Evolutionary conservation across 169 alveolate species (phyloP), one percentile per base, ranked within the genome.

Genomic region (Miamiensis avidus): DNA sequence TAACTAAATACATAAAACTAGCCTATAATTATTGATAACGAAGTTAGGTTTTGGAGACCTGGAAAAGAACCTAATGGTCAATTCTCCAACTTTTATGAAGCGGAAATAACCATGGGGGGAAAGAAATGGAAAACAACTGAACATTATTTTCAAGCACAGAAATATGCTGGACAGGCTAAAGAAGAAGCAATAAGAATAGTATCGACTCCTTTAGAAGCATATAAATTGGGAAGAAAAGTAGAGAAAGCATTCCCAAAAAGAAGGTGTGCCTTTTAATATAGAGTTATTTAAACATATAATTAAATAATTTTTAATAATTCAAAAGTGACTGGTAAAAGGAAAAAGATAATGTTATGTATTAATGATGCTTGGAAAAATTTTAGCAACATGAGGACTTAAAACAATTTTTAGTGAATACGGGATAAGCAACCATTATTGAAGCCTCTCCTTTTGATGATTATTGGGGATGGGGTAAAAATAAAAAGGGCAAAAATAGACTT

Each of bases 381-480:
- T 31, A 34, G 0, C 11, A 28, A 29, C 81, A 75, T 75, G n/a
- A 15, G 0, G 25, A 75, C 1, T 65, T 75, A 6, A 75, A 75
- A 75, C 0, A 75, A 75, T 31, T 75, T 4, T 30, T 75, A 29
- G 69, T 75, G 25, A 31, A 34, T 31, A 75, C 81, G 32, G 32
- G 32, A 29, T 28, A 29, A 26, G 0, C 32, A n/a, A 29, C 11
- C 25, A 25, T 85, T 29, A 34, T 85, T 29, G 90, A 85, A 32
- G 86, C 77, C 49, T 78, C 93, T 25, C 81, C n/a, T 20, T 76
- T 78, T 25, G 93, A 89, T 33, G 30, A 30, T n/a, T 89, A 85
- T 34, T 89, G 93, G 93, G 93, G 87, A 1, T 90, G 85, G 81
- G 93, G 93, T 27, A 90, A 90, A 4, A 83, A 81, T 78, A 86